Evolutionary conservation across 78 protist species (phyloP).

Genomic region (Chrysochromulina tobinii): DNA sequence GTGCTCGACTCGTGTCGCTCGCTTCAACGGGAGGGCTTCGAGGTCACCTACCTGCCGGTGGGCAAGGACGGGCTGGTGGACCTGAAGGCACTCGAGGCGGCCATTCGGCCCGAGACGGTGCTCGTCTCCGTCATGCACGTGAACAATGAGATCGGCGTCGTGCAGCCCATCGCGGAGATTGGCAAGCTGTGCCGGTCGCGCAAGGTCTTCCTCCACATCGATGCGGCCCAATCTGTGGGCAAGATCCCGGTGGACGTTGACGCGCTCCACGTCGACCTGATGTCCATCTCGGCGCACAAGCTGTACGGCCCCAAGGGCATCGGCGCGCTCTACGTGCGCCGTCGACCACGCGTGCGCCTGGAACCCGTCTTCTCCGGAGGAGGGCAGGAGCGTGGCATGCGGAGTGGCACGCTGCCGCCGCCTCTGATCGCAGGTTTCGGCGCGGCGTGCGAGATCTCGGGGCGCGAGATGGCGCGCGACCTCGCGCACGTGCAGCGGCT

Average conservation of each 20-base stretch:
- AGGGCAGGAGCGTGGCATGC: slow-evolving; percentile 95
- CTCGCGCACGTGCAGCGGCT: slow-evolving; percentile 63
- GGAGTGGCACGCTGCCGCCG: slow-evolving; percentile 93
- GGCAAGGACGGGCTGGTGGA: slow-evolving; percentile 73
- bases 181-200: slow-evolving; percentile 82
- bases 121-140: slow-evolving; percentile 95
- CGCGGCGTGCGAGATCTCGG: slow-evolving; percentile 82
- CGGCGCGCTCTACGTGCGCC: slow-evolving; percentile 96
- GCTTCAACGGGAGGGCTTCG: slow-evolving; percentile 89
- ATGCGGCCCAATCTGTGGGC: slow-evolving; percentile 97
- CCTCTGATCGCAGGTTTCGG: slow-evolving; percentile 92
- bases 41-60: slow-evolving; percentile 73
- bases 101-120: slow-evolving; percentile 78
- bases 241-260: slow-evolving; percentile 96
- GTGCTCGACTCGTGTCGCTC: slow-evolving; percentile 95
- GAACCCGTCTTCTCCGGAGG: slow-evolving; percentile 90
- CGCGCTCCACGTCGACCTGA: slow-evolving; percentile 78
- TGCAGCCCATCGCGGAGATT: slow-evolving; percentile 91
- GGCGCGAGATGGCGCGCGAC: slow-evolving; percentile 81
- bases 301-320: slow-evolving; percentile 85
- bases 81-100: not conserved
- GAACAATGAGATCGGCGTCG: slow-evolving; percentile 98
- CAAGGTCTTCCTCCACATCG: slow-evolving; percentile 88
- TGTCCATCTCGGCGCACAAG: slow-evolving; percentile 96
- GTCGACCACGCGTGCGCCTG: slow-evolving; percentile 84